Evolutionary conservation across 2,329 filamentous ascomycete species (phyloP).

Genomic region (Colletotrichum sp.): DNA sequence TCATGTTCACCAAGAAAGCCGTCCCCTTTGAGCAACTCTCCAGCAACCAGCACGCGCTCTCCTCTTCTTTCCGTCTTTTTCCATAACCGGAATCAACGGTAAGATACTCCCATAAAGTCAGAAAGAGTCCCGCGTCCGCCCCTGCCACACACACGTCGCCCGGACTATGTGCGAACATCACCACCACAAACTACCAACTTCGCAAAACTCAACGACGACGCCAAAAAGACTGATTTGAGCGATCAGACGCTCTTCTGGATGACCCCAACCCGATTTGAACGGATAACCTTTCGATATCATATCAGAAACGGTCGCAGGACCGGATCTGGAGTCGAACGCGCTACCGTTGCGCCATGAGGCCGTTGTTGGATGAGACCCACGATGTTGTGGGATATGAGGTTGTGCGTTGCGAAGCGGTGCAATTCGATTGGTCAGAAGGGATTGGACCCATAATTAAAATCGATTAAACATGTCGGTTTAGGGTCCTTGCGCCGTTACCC

Average conservation of each 20-base stretch:
- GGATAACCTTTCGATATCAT: constrained; percentile 18
- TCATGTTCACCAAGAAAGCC: background rate
- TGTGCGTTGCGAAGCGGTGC: background rate
- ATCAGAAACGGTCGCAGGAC: background rate
- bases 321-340: constrained; percentile 19
- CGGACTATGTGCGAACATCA: background rate
- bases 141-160: background rate
- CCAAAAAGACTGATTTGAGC: background rate
- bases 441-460: background rate
- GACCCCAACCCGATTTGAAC: constrained; percentile 21
- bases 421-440: background rate
- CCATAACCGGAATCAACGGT: background rate
- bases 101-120: background rate
- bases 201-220: background rate
- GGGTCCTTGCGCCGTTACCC: background rate
- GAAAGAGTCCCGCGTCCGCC: background rate
- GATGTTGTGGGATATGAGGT: background rate
- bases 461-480: background rate
- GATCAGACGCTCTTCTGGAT: background rate
- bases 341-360: constrained; percentile 20
- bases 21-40: background rate
- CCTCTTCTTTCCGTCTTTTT: background rate
- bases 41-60: background rate
- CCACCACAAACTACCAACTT: background rate
- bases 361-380: accelerated